A percentile compares a stretch with the other conserved stretches of the same genome.
Conservation (phyloP, 2,329 filamentous ascomycete genomes). For the Nannizzia gypsea region DNA sequence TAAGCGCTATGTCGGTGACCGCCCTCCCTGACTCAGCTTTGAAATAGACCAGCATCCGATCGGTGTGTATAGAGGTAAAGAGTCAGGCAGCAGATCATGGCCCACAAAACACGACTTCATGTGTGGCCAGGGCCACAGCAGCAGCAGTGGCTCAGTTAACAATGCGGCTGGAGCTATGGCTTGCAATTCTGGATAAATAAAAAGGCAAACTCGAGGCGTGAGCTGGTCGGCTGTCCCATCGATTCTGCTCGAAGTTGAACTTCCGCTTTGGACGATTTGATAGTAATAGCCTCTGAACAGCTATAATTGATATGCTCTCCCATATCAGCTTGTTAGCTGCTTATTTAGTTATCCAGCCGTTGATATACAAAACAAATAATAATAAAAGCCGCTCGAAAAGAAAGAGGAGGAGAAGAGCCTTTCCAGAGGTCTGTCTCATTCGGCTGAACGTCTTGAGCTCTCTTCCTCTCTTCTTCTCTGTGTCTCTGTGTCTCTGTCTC, state of each 20-base stretch:
- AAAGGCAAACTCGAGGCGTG: not conserved
- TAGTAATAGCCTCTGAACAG: not conserved
- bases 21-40: not conserved
- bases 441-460: too few relatives aligned
- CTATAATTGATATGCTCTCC: not conserved
- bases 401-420: too few relatives aligned
- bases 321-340: too few relatives aligned
- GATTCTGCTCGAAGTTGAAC: not conserved
- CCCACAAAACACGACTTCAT: not conserved
- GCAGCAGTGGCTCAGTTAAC: conserved; percentile 1
- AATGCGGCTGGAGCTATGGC: not conserved
- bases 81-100: conserved; percentile 3
- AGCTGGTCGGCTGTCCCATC: too few relatives aligned
- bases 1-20: not conserved
- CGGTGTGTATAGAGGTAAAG: not conserved
- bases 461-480: too few relatives aligned
- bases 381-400: too few relatives aligned
- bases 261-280: not conserved
- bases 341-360: too few relatives aligned
- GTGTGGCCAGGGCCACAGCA: not conserved
- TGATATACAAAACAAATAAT: too few relatives aligned
- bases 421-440: too few relatives aligned
- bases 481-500: too few relatives aligned
- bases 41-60: not conserved
- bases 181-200: not conserved